Conservation (phyloP, 1,284 basidiomycete species). For the Hymenochaete sp. region DNA sequence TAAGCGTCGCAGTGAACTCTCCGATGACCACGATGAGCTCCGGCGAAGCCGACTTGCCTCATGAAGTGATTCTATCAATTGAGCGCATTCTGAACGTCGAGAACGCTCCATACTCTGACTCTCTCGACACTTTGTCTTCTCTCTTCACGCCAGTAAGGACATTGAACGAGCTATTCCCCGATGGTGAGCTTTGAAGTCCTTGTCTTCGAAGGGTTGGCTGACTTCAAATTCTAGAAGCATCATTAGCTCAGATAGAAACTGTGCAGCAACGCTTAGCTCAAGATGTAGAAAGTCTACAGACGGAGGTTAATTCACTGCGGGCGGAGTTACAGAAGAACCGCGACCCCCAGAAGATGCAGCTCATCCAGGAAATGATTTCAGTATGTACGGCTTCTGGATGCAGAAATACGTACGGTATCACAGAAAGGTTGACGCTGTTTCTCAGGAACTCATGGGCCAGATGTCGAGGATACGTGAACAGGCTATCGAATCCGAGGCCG, state of each 20-base stretch:
- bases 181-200: constrained; percentile 39
- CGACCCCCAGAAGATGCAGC: constrained; percentile 76
- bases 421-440: constrained; percentile 3
- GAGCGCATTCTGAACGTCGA: constrained; percentile 56
- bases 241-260: constrained; percentile 52
- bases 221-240: constrained; percentile 42
- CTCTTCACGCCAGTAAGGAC: constrained; percentile 51
- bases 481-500: constrained; percentile 91
- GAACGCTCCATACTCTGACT: constrained; percentile 35
- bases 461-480: constrained; percentile 94
- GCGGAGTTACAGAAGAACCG: constrained; percentile 65
- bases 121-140: constrained; percentile 48
- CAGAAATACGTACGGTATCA: constrained; percentile 4
- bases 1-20: neutral
- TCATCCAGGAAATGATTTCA: constrained; percentile 89
- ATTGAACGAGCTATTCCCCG: constrained; percentile 67
- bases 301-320: constrained; percentile 66
- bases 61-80: constrained; percentile 58
- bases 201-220: neutral
- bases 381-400: constrained; percentile 35
- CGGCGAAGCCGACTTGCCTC: constrained; percentile 39
- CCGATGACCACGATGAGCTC: neutral
- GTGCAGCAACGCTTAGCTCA: constrained; percentile 54
- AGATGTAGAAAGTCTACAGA: constrained; percentile 53
- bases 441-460: constrained; percentile 82